These are phyloP conservation scores for Arachis monticola DNA, from an alignment of 331 rosid genomes.

Conservation along the genomic window DNA sequence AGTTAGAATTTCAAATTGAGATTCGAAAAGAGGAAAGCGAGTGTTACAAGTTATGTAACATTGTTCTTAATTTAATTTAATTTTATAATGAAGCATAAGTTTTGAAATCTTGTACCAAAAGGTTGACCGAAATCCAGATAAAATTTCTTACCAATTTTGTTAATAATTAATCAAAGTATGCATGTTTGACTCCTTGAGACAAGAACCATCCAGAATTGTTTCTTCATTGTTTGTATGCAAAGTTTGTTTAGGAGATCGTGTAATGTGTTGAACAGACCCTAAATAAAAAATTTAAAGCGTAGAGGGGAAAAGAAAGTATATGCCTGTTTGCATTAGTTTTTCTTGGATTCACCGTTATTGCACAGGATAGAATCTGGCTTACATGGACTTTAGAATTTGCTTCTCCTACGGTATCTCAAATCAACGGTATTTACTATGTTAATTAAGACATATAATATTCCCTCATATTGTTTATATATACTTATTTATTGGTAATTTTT, in stretches of 20 bases:
- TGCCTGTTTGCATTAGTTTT: not conserved
- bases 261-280: not conserved
- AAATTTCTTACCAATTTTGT: no score
- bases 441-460: slow-evolving; percentile 24
- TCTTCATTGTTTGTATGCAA: slow-evolving; percentile 13
- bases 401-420: slow-evolving; percentile 30
- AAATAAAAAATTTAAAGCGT: no score
- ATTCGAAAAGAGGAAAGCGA: no score
- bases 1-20: no score
- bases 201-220: slow-evolving; percentile 27
- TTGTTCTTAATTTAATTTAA: no score
- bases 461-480: not conserved
- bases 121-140: no score
- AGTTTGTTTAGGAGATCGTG: not conserved
- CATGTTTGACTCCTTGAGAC: not conserved
- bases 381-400: slow-evolving; percentile 26
- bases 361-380: not conserved
- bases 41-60: no score
- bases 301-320: not conserved
- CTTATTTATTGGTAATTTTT: not conserved
- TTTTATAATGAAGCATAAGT: no score
- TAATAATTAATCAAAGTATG: not conserved
- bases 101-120: no score
- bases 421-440: slow-evolving; percentile 42
- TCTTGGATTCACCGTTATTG: slow-evolving; percentile 47